Conservation (phyloP, 2,329 filamentous ascomycete species). For the Epichloe baconii region DNA sequence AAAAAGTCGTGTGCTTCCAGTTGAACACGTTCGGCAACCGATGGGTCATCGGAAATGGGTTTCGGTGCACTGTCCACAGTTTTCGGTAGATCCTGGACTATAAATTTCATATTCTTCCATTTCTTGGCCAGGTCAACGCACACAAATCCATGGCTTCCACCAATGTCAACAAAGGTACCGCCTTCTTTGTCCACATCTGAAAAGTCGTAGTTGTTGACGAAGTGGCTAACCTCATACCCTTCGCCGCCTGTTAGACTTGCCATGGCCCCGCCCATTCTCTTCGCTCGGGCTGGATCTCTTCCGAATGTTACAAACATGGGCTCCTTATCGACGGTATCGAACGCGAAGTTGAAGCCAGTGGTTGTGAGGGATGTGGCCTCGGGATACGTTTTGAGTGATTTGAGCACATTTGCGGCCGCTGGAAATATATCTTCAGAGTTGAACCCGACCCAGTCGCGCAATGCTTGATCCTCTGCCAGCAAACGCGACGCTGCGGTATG, state of each 20-base stretch:
- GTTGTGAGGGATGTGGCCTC: conserved; percentile 34
- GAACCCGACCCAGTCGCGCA: conserved; percentile 42
- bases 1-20: conserved; percentile 45
- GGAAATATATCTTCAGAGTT: conserved; percentile 41
- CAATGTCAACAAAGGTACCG: conserved; percentile 44
- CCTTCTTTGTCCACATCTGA: conserved; percentile 27
- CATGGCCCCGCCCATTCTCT: conserved; percentile 43
- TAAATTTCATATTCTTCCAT: conserved; percentile 37
- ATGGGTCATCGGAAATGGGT: conserved; percentile 25
- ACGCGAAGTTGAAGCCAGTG: conserved; percentile 38
- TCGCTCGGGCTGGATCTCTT: conserved; percentile 32
- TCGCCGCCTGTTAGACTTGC: conserved; percentile 39
- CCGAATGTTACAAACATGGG: conserved; percentile 41
- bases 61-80: conserved; percentile 34
- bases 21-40: conserved; percentile 26
- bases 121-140: conserved; percentile 38
- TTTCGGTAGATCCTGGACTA: conserved; percentile 41
- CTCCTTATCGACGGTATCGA: conserved; percentile 35
- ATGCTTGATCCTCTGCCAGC: conserved; percentile 32
- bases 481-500: conserved; percentile 42
- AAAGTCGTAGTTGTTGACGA: conserved; percentile 43
- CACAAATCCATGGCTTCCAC: conserved; percentile 46
- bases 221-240: conserved; percentile 39
- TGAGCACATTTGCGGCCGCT: conserved; percentile 31
- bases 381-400: conserved; percentile 31